phyloP scores from a whole-genome alignment of 805 yeast genomes.

The Scheffersomyces coipomensis region DNA sequence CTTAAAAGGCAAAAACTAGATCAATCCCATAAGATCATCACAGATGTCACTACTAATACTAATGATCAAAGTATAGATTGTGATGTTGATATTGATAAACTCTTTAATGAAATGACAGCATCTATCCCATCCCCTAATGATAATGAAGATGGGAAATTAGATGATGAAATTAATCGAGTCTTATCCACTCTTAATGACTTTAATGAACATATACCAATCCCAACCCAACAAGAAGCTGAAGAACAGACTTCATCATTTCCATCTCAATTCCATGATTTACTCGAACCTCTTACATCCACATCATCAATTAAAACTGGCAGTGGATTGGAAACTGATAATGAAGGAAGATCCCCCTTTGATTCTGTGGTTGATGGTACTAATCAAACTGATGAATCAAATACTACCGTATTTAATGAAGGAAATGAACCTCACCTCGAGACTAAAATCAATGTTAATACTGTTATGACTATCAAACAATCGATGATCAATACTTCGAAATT shows the following conservation, averaged over 20 bases:
- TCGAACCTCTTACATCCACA: no score
- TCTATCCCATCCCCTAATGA: neutral
- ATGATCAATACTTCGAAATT: conserved; percentile 24
- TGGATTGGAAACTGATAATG: no score
- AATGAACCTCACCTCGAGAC: no score
- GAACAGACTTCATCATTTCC: neutral
- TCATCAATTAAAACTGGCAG: no score
- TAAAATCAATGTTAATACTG: conserved; percentile 7
- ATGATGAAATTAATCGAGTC: conserved; percentile 13
- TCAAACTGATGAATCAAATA: no score
- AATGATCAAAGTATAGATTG: neutral
- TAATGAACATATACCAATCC: conserved; percentile 2
- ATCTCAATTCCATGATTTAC: neutral
- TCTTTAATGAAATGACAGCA: neutral
- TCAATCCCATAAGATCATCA: no score
- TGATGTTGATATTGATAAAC: neutral
- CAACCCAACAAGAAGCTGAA: neutral
- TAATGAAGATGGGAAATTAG: conserved; percentile 3
- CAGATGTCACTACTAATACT: no score
- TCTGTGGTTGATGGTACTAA: no score
- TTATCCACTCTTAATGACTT: conserved; percentile 12
- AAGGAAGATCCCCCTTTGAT: no score
- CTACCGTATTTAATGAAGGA: no score
- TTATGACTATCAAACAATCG: conserved; percentile 17
- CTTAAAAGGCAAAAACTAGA: no score